A percentile compares a stretch with the other conserved stretches of the same genome.
Evolutionary conservation across 305 asterid genomes (phyloP).

Genomic region (Fraxinus angustifolia): DNA sequence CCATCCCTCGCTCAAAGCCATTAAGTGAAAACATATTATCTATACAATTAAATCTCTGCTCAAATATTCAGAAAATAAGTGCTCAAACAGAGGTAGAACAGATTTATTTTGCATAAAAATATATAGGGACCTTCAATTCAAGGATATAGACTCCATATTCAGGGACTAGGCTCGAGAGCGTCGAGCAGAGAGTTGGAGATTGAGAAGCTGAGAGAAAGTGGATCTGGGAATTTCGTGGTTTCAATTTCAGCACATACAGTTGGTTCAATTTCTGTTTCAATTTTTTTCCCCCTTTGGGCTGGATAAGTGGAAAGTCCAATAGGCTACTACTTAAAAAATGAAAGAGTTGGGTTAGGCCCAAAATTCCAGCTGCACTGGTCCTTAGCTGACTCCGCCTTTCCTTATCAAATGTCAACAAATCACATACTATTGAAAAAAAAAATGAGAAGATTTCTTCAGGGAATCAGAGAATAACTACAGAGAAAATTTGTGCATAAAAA

Average conservation of each 20-base stretch:
- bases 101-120: too few relatives aligned
- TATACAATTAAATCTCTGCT: neutral
- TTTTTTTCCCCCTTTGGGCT: neutral
- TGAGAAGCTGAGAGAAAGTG: neutral
- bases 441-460: neutral
- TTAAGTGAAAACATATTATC: too few relatives aligned
- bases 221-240: neutral
- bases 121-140: neutral
- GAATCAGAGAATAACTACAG: neutral
- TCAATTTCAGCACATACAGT: neutral
- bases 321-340: neutral
- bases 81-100: neutral
- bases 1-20: too few relatives aligned
- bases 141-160: neutral
- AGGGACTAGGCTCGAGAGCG: neutral
- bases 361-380: too few relatives aligned
- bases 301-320: neutral
- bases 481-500: neutral
- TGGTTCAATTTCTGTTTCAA: neutral
- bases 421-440: neutral
- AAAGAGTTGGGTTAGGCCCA: too few relatives aligned
- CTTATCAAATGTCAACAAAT: neutral
- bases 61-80: neutral
- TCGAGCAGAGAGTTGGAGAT: neutral
- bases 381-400: too few relatives aligned